A percentile compares a stretch with the other conserved stretches of the same genome.
Conservation (phyloP, 148 eudicot genomes). For the Persicaria tinctoria region DNA sequence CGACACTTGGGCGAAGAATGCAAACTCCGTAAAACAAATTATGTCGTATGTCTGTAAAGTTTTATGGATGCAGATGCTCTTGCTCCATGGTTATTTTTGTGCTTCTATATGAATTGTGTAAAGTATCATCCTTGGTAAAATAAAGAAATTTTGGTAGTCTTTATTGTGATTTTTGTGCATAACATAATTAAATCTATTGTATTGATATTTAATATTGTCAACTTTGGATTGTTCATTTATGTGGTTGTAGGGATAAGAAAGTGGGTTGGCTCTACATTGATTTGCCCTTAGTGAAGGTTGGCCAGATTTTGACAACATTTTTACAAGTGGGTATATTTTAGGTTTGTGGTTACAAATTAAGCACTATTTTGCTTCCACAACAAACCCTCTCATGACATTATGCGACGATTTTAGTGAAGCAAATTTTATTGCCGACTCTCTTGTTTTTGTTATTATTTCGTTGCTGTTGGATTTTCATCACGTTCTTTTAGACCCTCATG, state of each 20-base stretch:
- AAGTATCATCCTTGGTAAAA: not conserved
- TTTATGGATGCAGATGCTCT: not conserved
- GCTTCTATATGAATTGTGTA: constrained; percentile 1
- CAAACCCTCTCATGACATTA: too few species aligned
- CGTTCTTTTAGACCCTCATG: too few species aligned
- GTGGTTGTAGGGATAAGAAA: constrained; percentile 7
- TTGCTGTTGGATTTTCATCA: too few species aligned
- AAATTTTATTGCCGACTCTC: too few species aligned
- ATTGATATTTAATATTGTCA: not conserved
- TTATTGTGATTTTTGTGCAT: not conserved
- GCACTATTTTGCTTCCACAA: not conserved
- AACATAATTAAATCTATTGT: not conserved
- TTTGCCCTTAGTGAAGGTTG: not conserved
- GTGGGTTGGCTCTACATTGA: constrained; percentile 4
- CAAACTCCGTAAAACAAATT: not conserved
- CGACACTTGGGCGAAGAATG: not conserved
- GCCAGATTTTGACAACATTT: not conserved
- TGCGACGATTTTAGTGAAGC: too few species aligned
- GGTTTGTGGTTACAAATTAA: not conserved
- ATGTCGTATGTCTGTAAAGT: not conserved
- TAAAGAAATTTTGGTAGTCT: constrained; percentile 20
- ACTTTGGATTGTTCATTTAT: constrained; percentile 4
- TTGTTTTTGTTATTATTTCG: too few species aligned
- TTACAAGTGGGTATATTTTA: not conserved
- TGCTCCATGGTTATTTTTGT: not conserved